Evolutionary conservation across 371 early-diverging fungal genomes (phyloP).

Genomic region (Rhizopus arrhizus): DNA sequence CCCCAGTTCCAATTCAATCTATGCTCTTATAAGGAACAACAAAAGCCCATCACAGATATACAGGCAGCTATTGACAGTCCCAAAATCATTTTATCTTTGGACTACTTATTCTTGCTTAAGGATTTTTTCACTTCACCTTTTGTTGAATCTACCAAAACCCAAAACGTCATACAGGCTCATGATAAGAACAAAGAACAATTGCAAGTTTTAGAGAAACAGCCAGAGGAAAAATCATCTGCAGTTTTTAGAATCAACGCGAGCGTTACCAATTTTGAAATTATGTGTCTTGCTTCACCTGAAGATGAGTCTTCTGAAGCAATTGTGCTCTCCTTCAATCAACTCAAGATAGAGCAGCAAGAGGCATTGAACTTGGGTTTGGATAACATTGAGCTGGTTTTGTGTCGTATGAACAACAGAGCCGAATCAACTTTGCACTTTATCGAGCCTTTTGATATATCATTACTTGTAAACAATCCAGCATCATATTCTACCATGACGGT

Average conservation of each 20-base stretch:
- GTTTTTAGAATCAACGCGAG: constrained; percentile 63
- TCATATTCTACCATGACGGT: constrained; percentile 60
- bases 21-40: constrained; percentile 17
- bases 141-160: constrained; percentile 41
- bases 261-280: constrained; percentile 79
- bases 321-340: constrained; percentile 75
- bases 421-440: constrained; percentile 81
- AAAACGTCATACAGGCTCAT: constrained; percentile 34
- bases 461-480: constrained; percentile 63
- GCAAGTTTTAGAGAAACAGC: neutral
- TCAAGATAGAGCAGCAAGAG: constrained; percentile 70
- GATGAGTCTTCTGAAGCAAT: constrained; percentile 80
- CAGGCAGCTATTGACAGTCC: constrained; percentile 82
- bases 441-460: constrained; percentile 75
- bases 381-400: constrained; percentile 86
- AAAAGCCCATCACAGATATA: constrained; percentile 44
- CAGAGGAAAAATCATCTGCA: constrained; percentile 10
- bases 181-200: constrained; percentile 10
- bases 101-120: constrained; percentile 75
- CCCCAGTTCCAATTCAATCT: constrained; percentile 72
- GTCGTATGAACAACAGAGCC: constrained; percentile 79
- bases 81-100: constrained; percentile 80
- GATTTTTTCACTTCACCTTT: constrained; percentile 73
- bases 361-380: constrained; percentile 67
- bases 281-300: constrained; percentile 80